These are phyloP conservation scores for Magnolia kwangsiensis DNA, from an alignment of 164 flowering plant species.

Conservation along the genomic window DNA sequence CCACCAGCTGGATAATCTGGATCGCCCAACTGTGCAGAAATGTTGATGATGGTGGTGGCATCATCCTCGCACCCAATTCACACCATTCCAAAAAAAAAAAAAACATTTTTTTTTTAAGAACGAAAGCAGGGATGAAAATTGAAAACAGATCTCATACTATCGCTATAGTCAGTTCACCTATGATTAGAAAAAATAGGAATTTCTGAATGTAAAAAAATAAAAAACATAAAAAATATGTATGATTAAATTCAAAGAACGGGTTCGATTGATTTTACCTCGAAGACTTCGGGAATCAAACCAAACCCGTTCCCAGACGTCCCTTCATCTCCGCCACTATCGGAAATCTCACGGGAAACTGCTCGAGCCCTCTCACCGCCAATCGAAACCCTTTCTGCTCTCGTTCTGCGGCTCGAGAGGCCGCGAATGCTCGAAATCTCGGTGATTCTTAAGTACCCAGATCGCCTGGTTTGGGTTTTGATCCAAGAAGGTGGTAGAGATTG, in stretches of 20 bases:
- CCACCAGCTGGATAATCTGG: background rate
- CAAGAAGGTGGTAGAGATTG: slow-evolving; percentile 8
- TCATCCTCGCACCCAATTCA: background rate
- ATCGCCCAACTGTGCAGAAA: background rate
- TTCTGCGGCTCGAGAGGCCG: slow-evolving; percentile 9
- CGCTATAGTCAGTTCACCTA: background rate
- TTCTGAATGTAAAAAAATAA: background rate
- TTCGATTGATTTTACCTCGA: slow-evolving; percentile 23
- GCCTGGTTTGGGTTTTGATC: slow-evolving; percentile 18
- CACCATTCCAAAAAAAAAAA: background rate
- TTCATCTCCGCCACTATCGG: slow-evolving; percentile 33
- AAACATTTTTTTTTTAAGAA: background rate
- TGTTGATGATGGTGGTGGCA: background rate
- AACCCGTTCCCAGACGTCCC: slow-evolving; percentile 22
- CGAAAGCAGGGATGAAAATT: background rate
- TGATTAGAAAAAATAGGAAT: background rate
- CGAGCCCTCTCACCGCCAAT: slow-evolving; percentile 15
- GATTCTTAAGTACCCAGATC: slow-evolving; percentile 25
- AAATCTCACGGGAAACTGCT: slow-evolving; percentile 26
- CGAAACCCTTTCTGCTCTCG: slow-evolving; percentile 4
- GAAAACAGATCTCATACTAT: background rate
- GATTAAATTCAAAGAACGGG: background rate
- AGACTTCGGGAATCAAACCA: slow-evolving; percentile 26
- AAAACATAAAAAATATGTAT: background rate
- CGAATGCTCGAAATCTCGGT: slow-evolving; percentile 6